These are phyloP conservation scores for Sporothrix euskadiensis DNA, from an alignment of 2,329 filamentous ascomycete genomes.

Conservation along the genomic window DNA sequence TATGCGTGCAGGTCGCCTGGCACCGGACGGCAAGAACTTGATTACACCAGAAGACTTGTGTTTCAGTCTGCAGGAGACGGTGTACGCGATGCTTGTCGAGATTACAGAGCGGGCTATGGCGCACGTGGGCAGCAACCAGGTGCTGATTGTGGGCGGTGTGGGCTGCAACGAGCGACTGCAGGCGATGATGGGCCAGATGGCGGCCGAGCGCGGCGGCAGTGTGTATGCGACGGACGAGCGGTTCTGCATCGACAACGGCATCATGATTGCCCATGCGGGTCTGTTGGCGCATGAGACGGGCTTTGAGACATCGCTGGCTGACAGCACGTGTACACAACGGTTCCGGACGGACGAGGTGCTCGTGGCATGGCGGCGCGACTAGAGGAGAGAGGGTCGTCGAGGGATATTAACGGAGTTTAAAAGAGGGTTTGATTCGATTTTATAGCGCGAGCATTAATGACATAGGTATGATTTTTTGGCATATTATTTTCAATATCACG, in stretches of 20 bases:
- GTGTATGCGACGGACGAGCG: slow-evolving; percentile 95
- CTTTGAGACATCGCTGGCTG: slow-evolving; percentile 71
- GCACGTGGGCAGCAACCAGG: slow-evolving; percentile 86
- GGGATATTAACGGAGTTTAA: not conserved
- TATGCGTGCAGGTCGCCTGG: slow-evolving; percentile 51
- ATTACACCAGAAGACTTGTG: slow-evolving; percentile 87
- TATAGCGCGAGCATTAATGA: not conserved
- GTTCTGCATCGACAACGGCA: slow-evolving; percentile 98
- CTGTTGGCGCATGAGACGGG: slow-evolving; percentile 81
- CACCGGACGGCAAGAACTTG: slow-evolving; percentile 56
- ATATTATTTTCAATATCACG: not conserved
- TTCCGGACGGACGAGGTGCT: slow-evolving; percentile 82
- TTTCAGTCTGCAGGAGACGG: slow-evolving; percentile 92
- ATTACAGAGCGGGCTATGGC: slow-evolving; percentile 99
- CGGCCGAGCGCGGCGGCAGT: slow-evolving; percentile 78
- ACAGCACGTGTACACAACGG: slow-evolving; percentile 81
- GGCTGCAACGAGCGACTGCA: slow-evolving; percentile 93
- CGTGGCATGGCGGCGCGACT: slow-evolving; percentile 71
- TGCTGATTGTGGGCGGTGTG: slow-evolving; percentile 92
- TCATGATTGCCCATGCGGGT: slow-evolving; percentile 98
- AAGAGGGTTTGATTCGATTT: not conserved
- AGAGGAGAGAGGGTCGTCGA: slow-evolving; percentile 24
- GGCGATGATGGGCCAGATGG: slow-evolving; percentile 99
- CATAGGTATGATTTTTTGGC: not conserved
- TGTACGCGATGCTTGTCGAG: slow-evolving; percentile 96